Conservation (phyloP, 2,329 filamentous ascomycete species). For the Venturia carpophila region DNA sequence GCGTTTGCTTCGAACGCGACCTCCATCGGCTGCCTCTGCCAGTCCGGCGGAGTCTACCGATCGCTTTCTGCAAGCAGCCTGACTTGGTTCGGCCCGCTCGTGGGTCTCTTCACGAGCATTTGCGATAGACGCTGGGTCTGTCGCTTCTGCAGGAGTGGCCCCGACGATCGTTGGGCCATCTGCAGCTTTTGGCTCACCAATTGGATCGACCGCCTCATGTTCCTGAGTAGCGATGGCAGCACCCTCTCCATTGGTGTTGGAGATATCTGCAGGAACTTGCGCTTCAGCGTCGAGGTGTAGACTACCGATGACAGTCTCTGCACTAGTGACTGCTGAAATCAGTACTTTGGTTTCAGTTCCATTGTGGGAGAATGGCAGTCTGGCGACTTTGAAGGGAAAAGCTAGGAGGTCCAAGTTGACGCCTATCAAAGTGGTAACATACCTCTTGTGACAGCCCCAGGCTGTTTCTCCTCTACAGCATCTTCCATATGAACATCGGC, state of each 20-base stretch:
- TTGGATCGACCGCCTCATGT: neutral
- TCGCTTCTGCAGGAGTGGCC: neutral
- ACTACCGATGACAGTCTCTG: too few relatives aligned
- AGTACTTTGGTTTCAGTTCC: neutral
- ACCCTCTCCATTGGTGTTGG: neutral
- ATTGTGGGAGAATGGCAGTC: neutral
- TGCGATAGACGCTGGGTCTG: neutral
- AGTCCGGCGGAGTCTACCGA: slow-evolving; percentile 53
- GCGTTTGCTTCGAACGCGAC: slow-evolving; percentile 52
- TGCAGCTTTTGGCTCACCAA: neutral
- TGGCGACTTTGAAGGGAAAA: neutral
- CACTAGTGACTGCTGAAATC: neutral
- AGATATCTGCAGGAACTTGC: neutral
- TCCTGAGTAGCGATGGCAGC: neutral
- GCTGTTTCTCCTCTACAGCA: neutral
- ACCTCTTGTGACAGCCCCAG: neutral
- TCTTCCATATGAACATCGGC: slow-evolving; percentile 1
- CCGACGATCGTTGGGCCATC: neutral
- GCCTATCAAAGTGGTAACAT: neutral
- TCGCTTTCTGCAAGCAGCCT: slow-evolving; percentile 41
- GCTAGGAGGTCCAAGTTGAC: neutral
- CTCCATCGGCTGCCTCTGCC: slow-evolving; percentile 49
- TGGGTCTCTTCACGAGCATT: neutral
- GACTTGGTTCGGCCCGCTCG: neutral
- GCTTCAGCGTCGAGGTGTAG: neutral